A percentile compares a stretch with the other conserved stretches of the same genome.
phyloP scores from a whole-genome alignment of 257 asterid species.

The Linderniella brevidens region DNA sequence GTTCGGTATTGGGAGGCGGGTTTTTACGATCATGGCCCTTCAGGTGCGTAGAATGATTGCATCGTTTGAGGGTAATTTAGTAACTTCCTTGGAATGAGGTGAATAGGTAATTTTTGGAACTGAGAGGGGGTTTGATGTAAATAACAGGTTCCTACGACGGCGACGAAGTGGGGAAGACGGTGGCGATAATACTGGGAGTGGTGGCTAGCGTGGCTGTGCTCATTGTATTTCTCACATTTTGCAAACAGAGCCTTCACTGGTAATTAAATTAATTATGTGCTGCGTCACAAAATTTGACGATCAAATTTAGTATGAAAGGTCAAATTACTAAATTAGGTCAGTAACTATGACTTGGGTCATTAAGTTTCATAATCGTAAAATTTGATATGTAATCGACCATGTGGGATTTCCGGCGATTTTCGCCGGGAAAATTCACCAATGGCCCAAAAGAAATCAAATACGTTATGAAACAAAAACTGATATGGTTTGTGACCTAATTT shows the following conservation, averaged over 20 bases:
- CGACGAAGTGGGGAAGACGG: slow-evolving; percentile 58
- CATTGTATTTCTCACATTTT: slow-evolving; percentile 60
- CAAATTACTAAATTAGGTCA: too few species aligned
- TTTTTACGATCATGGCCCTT: slow-evolving; percentile 11
- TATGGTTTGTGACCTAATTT: too few species aligned
- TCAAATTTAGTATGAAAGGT: too few species aligned
- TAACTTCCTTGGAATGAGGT: not conserved
- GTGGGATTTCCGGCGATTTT: too few species aligned
- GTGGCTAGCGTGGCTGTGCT: slow-evolving; percentile 53
- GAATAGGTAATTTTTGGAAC: not conserved
- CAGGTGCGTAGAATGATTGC: slow-evolving; percentile 13
- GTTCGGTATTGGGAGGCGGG: slow-evolving; percentile 44
- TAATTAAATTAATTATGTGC: slow-evolving; percentile 4
- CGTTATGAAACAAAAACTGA: too few species aligned
- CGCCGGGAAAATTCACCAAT: too few species aligned
- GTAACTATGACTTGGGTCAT: too few species aligned
- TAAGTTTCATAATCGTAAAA: too few species aligned
- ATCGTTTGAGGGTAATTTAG: not conserved
- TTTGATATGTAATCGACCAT: too few species aligned
- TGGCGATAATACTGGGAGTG: slow-evolving; percentile 63
- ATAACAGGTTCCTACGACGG: slow-evolving; percentile 25
- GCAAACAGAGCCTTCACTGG: slow-evolving; percentile 13
- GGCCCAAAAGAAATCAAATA: too few species aligned
- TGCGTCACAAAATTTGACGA: too few species aligned
- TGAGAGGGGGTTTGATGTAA: not conserved